Base-by-base conservation (phyloP, 352 stramenopile species). In the Pilasporangium apinafurcum region DNA sequence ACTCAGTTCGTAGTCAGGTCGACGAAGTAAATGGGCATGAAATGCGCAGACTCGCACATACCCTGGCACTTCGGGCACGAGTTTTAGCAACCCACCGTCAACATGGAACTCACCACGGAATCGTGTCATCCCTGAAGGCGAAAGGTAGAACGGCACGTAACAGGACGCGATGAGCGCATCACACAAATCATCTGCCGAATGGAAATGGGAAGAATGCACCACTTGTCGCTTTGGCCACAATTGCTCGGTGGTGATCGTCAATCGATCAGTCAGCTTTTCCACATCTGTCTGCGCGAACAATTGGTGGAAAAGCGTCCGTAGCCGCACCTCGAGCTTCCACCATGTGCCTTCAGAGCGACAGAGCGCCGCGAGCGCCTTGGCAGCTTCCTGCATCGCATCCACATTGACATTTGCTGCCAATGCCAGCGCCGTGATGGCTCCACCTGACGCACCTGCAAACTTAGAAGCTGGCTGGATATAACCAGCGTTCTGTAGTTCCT, bases 91-190 rank as follows among this genome's bases (percentile, higher is more conserved):
- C 0, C 77, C 65, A 50, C 78, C 81, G 41, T 92, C 81, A 7
- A 90, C 61, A 48, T 89, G 71, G 35, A 75, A 70, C 33, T 84
- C 63, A 31, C 68, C 68, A 46, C 74, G 66, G 58, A 89, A 84
- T 33, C 65, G 53, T 25, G 65, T 56, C 30, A 53, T 67, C 7
- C 68, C 68, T 36, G 68, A 53, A 25, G 50, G 50, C 4, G 67
- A 63, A 17, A 92, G 49, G 56, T 89, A 92, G 58, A 83, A 90
- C 29, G 81, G 78, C 40, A 92, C 69, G 54, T 76, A 86, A 37
- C 75, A 87, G 18, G 78, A 89, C 17, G 76, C 75, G 43, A 92
- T 75, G 38, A 90, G 44, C 8, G 60, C 66, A 47, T 86, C 69
- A 34, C 65, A 68, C 21, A 90, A 51, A 24, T 89, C 73, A 2